Conservation (phyloP, 1,139 yeast genomes). For the Geotrichum reessii region DNA sequence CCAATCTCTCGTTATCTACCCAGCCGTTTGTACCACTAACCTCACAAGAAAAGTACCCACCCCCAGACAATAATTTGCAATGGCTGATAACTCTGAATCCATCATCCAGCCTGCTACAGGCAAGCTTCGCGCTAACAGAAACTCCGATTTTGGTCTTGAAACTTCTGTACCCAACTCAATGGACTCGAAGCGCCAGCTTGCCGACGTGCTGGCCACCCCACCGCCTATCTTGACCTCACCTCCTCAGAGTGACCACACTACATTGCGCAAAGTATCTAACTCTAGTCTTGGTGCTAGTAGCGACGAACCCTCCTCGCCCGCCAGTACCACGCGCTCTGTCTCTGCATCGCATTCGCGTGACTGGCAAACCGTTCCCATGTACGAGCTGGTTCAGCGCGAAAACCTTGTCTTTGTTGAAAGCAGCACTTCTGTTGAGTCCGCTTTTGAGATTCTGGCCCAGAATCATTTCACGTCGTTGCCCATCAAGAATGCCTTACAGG, state of each 20-base stretch:
- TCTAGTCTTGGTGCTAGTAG: too few relatives aligned
- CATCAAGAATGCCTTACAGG: constrained; percentile 40
- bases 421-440: constrained; percentile 69
- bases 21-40: not conserved
- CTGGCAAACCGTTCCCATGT: constrained; percentile 68
- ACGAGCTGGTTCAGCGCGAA: constrained; percentile 72
- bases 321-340: constrained; percentile 25
- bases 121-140: constrained; percentile 3
- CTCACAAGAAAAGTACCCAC: not conserved
- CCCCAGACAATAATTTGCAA: not conserved
- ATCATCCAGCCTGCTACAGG: not conserved
- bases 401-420: constrained; percentile 66
- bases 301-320: constrained; percentile 21
- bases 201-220: constrained; percentile 72
- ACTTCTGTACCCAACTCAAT: constrained; percentile 1
- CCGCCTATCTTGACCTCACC: constrained; percentile 55
- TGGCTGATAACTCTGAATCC: not conserved
- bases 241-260: too few relatives aligned
- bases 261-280: too few relatives aligned
- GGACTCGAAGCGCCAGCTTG: constrained; percentile 9
- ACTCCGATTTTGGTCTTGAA: not conserved
- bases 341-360: constrained; percentile 45
- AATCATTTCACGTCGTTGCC: constrained; percentile 83
- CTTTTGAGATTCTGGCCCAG: constrained; percentile 68
- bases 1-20: not conserved